Percentiles rank a stretch among this genome's conserved stretches.
Conservation (phyloP, 2,329 filamentous ascomycete species). For the Sarocladium kiliense region DNA sequence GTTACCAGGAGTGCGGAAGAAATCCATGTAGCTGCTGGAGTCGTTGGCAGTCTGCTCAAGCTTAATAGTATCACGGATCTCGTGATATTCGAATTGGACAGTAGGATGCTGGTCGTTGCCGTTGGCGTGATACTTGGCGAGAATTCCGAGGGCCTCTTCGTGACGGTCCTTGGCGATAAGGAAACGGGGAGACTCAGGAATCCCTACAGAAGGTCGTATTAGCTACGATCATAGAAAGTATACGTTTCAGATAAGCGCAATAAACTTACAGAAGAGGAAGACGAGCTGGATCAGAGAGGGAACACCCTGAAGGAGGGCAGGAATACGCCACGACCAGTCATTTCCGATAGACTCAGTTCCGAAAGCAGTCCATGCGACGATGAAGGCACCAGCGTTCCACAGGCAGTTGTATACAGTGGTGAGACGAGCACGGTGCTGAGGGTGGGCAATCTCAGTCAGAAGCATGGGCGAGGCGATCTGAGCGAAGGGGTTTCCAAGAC, state of each 20-base stretch:
- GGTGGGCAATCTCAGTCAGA: constrained; percentile 61
- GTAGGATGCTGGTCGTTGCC: constrained; percentile 50
- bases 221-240: too few relatives aligned
- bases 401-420: constrained; percentile 64
- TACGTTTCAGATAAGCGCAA: background rate
- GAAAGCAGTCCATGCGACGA: constrained; percentile 59
- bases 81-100: constrained; percentile 58
- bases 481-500: constrained; percentile 61
- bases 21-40: constrained; percentile 50
- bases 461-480: constrained; percentile 61
- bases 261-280: constrained; percentile 50
- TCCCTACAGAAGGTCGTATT: constrained; percentile 15
- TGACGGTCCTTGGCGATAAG: constrained; percentile 53
- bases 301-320: constrained; percentile 56
- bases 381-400: constrained; percentile 54
- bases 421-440: constrained; percentile 60
- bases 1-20: constrained; percentile 58
- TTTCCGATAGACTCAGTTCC: constrained; percentile 52
- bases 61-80: constrained; percentile 57
- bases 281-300: constrained; percentile 57
- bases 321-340: constrained; percentile 64
- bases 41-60: constrained; percentile 47
- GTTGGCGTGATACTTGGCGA: constrained; percentile 56
- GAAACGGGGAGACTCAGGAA: constrained; percentile 64
- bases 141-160: constrained; percentile 43